Evolutionary conservation across 1,284 basidiomycete genomes (phyloP).

Genomic region (Golubevia pallescens): DNA sequence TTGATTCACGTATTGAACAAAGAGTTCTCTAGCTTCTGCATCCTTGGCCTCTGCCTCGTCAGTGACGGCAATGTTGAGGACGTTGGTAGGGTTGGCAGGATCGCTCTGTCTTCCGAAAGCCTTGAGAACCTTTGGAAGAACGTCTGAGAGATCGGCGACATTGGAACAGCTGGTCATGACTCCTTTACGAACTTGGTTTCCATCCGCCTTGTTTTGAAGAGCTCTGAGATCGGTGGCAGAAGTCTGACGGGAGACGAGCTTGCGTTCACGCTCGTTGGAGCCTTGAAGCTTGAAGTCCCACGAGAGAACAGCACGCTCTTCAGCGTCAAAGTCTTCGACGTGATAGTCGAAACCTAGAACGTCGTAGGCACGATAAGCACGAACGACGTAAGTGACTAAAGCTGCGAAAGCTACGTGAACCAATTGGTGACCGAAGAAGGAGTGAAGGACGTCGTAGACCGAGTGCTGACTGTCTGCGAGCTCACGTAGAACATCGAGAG

Average conservation of each 20-base stretch:
- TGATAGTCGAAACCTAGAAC: slow-evolving; percentile 89
- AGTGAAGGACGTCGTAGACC: slow-evolving; percentile 93
- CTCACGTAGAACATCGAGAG: slow-evolving; percentile 85
- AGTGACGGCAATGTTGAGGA: slow-evolving; percentile 76
- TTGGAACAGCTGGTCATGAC: slow-evolving; percentile 57
- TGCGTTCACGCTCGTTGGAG: slow-evolving; percentile 68
- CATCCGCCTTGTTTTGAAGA: slow-evolving; percentile 24
- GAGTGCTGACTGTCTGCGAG: slow-evolving; percentile 95
- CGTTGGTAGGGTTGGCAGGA: slow-evolving; percentile 64
- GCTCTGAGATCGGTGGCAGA: slow-evolving; percentile 54
- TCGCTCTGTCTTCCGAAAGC: slow-evolving; percentile 31
- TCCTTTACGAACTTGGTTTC: slow-evolving; percentile 45
- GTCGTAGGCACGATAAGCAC: slow-evolving; percentile 94
- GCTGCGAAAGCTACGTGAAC: slow-evolving; percentile 87
- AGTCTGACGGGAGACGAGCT: slow-evolving; percentile 37
- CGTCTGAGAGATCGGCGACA: slow-evolving; percentile 39
- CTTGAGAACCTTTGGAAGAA: slow-evolving; percentile 43
- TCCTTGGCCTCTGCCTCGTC: slow-evolving; percentile 79
- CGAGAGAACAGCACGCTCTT: slow-evolving; percentile 59
- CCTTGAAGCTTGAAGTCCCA: slow-evolving; percentile 71
- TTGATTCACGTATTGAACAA: slow-evolving; percentile 78
- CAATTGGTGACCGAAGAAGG: slow-evolving; percentile 83
- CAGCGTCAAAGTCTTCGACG: slow-evolving; percentile 74
- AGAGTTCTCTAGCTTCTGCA: slow-evolving; percentile 77
- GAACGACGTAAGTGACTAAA: slow-evolving; percentile 92